These are phyloP conservation scores for Endocarpon pusillum DNA, from an alignment of 495 filamentous ascomycete genomes.

Conservation along the genomic window DNA sequence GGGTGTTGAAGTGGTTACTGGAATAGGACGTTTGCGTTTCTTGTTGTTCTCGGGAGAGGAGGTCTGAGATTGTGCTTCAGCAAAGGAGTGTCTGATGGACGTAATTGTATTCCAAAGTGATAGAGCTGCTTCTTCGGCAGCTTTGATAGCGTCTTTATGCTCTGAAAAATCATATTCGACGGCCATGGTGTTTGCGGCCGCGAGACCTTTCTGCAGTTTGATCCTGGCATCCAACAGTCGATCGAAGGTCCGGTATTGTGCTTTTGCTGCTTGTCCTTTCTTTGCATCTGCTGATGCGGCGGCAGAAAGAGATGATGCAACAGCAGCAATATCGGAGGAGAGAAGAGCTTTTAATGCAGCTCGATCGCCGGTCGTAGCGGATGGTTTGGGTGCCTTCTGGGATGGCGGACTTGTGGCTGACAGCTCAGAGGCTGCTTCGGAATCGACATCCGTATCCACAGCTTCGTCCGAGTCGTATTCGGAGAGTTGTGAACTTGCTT, in stretches of 20 bases:
- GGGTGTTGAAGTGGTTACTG: constrained; percentile 29
- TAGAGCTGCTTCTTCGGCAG: constrained; percentile 76
- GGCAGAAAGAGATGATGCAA: constrained; percentile 50
- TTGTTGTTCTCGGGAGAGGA: constrained; percentile 21
- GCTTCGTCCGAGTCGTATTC: constrained; percentile 6
- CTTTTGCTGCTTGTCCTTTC: constrained; percentile 73
- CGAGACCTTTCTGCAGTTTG: constrained; percentile 74
- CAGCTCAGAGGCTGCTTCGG: constrained; percentile 9
- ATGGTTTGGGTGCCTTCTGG: constrained; percentile 10
- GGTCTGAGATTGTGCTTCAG: constrained; percentile 25
- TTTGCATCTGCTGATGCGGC: constrained; percentile 60
- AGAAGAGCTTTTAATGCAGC: constrained; percentile 51
- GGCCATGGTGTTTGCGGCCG: constrained; percentile 62
- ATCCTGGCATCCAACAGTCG: constrained; percentile 74
- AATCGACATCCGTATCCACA: constrained; percentile 12
- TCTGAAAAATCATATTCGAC: constrained; percentile 9
- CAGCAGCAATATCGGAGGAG: constrained; percentile 50
- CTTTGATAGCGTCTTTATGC: constrained; percentile 33
- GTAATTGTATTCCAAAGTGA: constrained; percentile 75
- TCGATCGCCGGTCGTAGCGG: constrained; percentile 23
- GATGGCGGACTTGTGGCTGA: constrained; percentile 7
- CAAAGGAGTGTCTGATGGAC: constrained; percentile 45
- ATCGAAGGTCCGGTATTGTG: constrained; percentile 73
- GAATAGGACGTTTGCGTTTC: constrained; percentile 40
- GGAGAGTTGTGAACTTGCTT: too few species aligned